Conservation (phyloP, 192 early-diverging fungal genomes). For the Rhizophagus clarus region DNA sequence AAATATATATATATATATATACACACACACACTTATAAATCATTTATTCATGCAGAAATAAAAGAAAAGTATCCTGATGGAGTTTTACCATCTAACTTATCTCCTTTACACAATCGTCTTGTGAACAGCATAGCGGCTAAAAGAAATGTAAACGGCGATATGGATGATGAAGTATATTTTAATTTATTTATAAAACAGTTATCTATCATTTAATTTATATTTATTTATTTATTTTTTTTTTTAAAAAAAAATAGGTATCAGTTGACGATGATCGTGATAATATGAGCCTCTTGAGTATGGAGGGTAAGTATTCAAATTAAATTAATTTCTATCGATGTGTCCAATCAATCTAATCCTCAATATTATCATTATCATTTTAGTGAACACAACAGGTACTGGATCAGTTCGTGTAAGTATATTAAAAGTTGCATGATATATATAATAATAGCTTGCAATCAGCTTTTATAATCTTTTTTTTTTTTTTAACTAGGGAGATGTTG, state of each 20-base stretch:
- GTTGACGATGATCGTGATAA: constrained; percentile 56
- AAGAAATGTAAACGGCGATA: constrained; percentile 34
- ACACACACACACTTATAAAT: background rate
- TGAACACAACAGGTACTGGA: constrained; percentile 81
- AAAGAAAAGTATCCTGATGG: constrained; percentile 35
- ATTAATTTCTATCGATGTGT: background rate
- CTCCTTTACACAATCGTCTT: constrained; percentile 19
- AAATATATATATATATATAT: too few relatives aligned
- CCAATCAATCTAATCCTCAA: background rate
- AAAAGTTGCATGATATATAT: background rate
- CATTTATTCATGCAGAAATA: constrained; percentile 2
- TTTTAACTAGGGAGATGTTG: constrained; percentile 55
- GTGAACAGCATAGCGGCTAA: constrained; percentile 23
- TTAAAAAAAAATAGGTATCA: background rate
- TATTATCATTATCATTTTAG: constrained; percentile 28
- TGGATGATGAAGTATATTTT: constrained; percentile 20
- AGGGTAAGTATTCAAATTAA: constrained; percentile 34
- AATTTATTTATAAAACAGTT: background rate
- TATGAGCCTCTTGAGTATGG: constrained; percentile 68
- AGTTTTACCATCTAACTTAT: constrained; percentile 17
- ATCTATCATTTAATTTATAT: constrained; percentile 12
- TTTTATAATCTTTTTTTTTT: background rate
- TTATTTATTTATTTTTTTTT: constrained; percentile 33
- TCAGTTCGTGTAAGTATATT: constrained; percentile 58
- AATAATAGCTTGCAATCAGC: background rate